Base-by-base conservation (phyloP, 352 stramenopile genomes). In the Globisporangium mamillatum region DNA sequence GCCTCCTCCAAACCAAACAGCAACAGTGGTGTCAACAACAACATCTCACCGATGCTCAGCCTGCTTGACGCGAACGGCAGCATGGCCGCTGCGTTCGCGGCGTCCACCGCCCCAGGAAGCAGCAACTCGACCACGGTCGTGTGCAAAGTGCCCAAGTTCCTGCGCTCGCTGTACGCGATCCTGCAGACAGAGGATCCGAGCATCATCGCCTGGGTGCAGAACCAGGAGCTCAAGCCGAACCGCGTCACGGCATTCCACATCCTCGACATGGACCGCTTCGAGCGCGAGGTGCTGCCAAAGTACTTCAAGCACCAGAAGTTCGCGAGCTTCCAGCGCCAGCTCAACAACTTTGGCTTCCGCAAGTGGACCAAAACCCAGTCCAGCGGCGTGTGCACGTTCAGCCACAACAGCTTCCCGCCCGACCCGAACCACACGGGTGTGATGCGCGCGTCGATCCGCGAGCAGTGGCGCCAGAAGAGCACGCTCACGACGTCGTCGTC, bases 301-400 rank as follows among this genome's bases (percentile, higher is more conserved):
- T 98, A 98, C 76, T 98, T 98, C 68, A 98, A 97, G 65, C 92
- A 98, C 70, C 80, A 82, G 55, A 97, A 93, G 66, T 98, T 97
- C 71, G 90, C 93, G 60, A 97, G 89, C 55, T 94, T 98, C 64
- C 89, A 97, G 68, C 81, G 93, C 52, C 92, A 98, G 72, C 79
- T 98, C 55, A 97, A 96, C 74, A 97, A 98, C 72, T 98, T 98
- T 81, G 84, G 78, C 34, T 98, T 98, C 73, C 77, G 77, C 71
- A 93, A 93, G 66, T 91, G 83, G 83, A 91, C 81, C 38, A 93
- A 93, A 63, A 89, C 83, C 6, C 82, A 92, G 63, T 90, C 85
- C 18, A 89, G 84, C 57, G 84, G 84, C 9, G 84, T 92, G 18
- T 94, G 84, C 73, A 94, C 86, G 48, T 94, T 94, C 73, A 91